Conservation (phyloP, 1,139 yeast species). For the Hemisphaericaspora xylofermentans region DNA sequence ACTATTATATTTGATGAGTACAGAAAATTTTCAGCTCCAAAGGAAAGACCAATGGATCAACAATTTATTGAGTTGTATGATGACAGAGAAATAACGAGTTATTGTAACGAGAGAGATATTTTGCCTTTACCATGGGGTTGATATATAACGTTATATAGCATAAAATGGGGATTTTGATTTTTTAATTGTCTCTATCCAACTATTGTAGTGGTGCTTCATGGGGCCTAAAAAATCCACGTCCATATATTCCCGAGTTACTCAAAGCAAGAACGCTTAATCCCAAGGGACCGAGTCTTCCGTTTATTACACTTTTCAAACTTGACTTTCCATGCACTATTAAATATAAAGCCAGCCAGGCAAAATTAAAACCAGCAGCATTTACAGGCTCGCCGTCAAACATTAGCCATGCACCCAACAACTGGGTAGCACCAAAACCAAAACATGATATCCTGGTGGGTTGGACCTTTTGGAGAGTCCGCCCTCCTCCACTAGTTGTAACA, state of each 20-base stretch:
- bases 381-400: constrained; percentile 75
- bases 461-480: constrained; percentile 20
- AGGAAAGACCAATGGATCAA: constrained; percentile 91
- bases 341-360: constrained; percentile 86
- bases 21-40: constrained; percentile 90
- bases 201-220: constrained; percentile 2
- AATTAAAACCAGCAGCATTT: constrained; percentile 84
- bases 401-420: constrained; percentile 80
- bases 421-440: constrained; percentile 62
- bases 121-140: constrained; percentile 68
- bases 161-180: not conserved
- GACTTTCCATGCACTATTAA: constrained; percentile 70
- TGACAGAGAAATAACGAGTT: constrained; percentile 54
- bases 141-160: constrained; percentile 2
- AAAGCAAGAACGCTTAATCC: constrained; percentile 58
- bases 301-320: constrained; percentile 42
- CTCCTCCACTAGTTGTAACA: not conserved
- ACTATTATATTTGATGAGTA: constrained; percentile 95
- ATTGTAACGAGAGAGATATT: constrained; percentile 54
- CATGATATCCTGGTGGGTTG: constrained; percentile 42
- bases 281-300: constrained; percentile 57
- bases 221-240: constrained; percentile 62
- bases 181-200: not conserved
- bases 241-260: constrained; percentile 65
- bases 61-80: constrained; percentile 90